These are phyloP conservation scores for Myriosclerotinia scirpicola DNA, from an alignment of 2,329 filamentous ascomycete species.

Conservation along the genomic window DNA sequence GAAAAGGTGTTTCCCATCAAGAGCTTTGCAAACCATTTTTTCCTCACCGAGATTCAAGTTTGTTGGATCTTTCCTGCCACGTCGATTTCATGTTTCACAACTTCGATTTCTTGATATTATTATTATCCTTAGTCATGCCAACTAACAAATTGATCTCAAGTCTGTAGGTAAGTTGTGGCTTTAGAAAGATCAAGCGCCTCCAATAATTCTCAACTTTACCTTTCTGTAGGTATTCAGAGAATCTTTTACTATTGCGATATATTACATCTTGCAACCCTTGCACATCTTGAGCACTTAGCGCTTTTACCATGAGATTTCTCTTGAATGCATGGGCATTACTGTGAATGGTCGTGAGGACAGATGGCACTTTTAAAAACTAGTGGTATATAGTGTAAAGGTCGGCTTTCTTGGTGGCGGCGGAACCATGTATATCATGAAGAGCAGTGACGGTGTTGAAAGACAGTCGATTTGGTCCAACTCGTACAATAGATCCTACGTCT, in stretches of 20 bases:
- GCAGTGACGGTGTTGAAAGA: neutral
- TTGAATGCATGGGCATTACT: neutral
- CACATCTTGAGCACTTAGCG: neutral
- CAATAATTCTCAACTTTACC: constrained; percentile 7
- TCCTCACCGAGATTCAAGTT: neutral
- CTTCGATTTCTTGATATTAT: neutral
- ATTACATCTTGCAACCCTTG: neutral
- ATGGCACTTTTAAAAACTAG: constrained; percentile 12
- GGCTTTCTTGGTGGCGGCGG: neutral
- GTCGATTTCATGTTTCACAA: neutral
- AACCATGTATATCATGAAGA: constrained; percentile 10
- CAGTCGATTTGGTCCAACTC: constrained; percentile 39
- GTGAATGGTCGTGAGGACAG: neutral
- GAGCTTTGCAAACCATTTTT: neutral
- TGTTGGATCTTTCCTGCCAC: neutral
- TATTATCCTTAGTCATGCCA: neutral
- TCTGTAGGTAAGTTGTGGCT: too few relatives aligned
- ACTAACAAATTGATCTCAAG: constrained; percentile 12
- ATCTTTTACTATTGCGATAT: neutral
- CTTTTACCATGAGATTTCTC: neutral
- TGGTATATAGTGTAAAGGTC: constrained; percentile 11
- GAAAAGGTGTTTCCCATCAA: too few relatives aligned
- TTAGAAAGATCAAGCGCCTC: too few relatives aligned
- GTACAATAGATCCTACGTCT: constrained; percentile 58
- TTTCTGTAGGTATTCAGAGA: neutral